Evolutionary conservation across 495 filamentous ascomycete genomes (phyloP), one percentile per base, ranked within the genome.

Genomic region (Tuber microsphaerosporum): DNA sequence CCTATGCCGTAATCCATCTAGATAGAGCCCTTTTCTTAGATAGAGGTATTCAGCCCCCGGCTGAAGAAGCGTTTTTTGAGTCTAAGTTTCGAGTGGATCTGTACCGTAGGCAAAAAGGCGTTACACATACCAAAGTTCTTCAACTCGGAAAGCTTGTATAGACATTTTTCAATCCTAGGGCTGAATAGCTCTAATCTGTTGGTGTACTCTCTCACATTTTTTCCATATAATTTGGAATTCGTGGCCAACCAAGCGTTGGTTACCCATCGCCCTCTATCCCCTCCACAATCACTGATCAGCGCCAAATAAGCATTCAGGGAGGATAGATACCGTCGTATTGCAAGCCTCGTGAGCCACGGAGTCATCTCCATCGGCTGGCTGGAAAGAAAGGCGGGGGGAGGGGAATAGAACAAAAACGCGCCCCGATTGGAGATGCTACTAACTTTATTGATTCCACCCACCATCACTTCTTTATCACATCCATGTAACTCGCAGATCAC

Each of bases 401-500:
- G 42, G 6, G 6, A 7, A 48, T n/a, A 56, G 9, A 20, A n/a
- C 7, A 56, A 56, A 56, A 56, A 56, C 48, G 19, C 48, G 10
- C 56, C 26, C 17, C 14, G 10, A 65, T 65, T 65, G n/a, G 9
- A 65, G 56, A 65, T 65, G 56, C 56, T 65, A 14, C 56, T 65
- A 65, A 65, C 56, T n/a, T 65, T 65, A 65, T 65, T 31, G 56
- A 65, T 26, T 65, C 56, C 12, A 5, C n/a, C 56, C 56, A 65
- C 26, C 14, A 5, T 31, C 12, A 65, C 6, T 26, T 65, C n/a
- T 12, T 65, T n/a, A 65, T 65, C 56, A 5, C 56, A 65, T 31
- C 56, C 56, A 31, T 65, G 26, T 65, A 65, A 65, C 56, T 31
- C 31, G 56, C 56, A 65, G 56, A 65, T 65, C 56, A 65, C 56